phyloP scores from a whole-genome alignment of 371 early-diverging fungal species.

The Capillidium heterosporum region DNA sequence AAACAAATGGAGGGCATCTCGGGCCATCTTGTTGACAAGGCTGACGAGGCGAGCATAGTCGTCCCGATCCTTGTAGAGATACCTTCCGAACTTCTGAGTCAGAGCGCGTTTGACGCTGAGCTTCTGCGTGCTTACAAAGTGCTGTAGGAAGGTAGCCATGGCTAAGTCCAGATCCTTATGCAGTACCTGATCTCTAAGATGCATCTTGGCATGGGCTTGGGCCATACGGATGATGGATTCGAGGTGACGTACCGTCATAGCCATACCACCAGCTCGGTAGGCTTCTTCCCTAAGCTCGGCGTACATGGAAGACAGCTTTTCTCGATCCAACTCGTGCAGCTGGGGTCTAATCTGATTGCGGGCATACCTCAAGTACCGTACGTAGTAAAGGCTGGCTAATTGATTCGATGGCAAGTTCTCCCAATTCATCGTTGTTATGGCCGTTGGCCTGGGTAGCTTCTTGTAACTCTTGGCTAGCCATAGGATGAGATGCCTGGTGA shows the following conservation, averaged over 20 bases:
- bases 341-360: slow-evolving; percentile 72
- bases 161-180: slow-evolving; percentile 93
- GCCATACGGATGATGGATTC: slow-evolving; percentile 96
- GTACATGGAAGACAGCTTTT: slow-evolving; percentile 75
- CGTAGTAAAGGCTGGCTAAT: slow-evolving; percentile 74
- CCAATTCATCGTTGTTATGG: no score
- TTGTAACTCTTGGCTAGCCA: slow-evolving; percentile 15
- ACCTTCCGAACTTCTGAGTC: background rate
- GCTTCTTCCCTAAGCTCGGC: slow-evolving; percentile 91
- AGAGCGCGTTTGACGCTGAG: slow-evolving; percentile 13
- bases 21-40: no score
- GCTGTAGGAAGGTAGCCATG: slow-evolving; percentile 80
- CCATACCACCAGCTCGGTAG: slow-evolving; percentile 57
- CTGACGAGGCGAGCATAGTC: no score
- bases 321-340: slow-evolving; percentile 71
- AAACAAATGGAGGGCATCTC: no score
- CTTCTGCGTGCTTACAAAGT: slow-evolving; percentile 96
- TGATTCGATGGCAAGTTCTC: slow-evolving; percentile 8
- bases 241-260: slow-evolving; percentile 97
- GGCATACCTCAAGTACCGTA: slow-evolving; percentile 97
- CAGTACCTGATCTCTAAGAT: slow-evolving; percentile 83
- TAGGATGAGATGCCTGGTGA: slow-evolving; percentile 81
- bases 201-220: slow-evolving; percentile 97
- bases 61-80: no score
- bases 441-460: slow-evolving; percentile 9